Evolutionary conservation across 305 asterid genomes (phyloP), one percentile per base, ranked within the genome.

Genomic region (Coffea humblotiana): DNA sequence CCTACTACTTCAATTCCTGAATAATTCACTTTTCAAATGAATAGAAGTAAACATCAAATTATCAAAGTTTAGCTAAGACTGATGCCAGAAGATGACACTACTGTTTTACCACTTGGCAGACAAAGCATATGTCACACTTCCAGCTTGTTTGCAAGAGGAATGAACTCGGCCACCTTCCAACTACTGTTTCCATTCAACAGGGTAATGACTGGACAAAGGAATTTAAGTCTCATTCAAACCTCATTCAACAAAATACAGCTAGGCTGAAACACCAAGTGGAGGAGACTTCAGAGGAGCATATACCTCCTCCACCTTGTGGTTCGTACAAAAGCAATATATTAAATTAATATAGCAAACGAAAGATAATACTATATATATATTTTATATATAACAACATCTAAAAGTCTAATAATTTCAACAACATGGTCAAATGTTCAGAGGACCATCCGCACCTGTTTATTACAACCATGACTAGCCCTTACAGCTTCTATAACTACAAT

Each of bases 241-340:
- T 71, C 84, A 74, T 85, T 87, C 90, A 85, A 83, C 87, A 64
- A 85, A 82, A 82, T 72, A 86, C 84, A 84, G 72, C 81, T 79
- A 79, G 58, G 56, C 19, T 63, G 40, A 61, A 65, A 75, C 48
- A 74, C 47, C 3, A 68, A 63, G 78, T 18, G 48, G 37, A 19
- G 43, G 48, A 75, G 54, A 37, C 40, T 12, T 40, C 5, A 40
- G 43, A 40, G 43, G 43, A 51, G 70, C 63, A 68, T 11, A 18
- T 56, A 32, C 32, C 32, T 10, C 5, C 21, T 48, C 70, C 63
- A 64, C 75, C 54, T 54, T 77, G 40, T 37, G 19, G 61, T 80
- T 75, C 43, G 32, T 43, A 73, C 80, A 76, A 76, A 60, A 64
- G 74, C 35, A 60, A 32, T 37, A 40, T 61, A 23, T 70, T 9